Conservation (phyloP, 2,329 filamentous ascomycete genomes). For the Aspergillus pseudonomiae region DNA sequence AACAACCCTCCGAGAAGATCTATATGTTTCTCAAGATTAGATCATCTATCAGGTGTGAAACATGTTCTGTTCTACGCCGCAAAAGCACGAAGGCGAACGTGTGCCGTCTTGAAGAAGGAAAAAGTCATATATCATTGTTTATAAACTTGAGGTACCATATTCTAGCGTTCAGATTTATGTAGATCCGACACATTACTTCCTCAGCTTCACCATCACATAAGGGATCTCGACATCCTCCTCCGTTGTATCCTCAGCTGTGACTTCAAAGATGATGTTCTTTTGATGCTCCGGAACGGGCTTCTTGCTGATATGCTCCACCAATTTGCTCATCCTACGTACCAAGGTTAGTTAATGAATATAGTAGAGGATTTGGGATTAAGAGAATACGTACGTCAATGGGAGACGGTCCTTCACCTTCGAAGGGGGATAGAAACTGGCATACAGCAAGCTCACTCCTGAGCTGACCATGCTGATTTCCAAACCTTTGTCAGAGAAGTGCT, state of each 20-base stretch:
- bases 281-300: conserved; percentile 89
- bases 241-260: conserved; percentile 84
- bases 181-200: conserved; percentile 33
- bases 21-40: not conserved
- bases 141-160: not conserved
- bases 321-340: conserved; percentile 72
- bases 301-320: conserved; percentile 87
- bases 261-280: conserved; percentile 95
- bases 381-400: conserved; percentile 63
- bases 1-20: too few relatives aligned
- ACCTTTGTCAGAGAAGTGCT: conserved; percentile 78
- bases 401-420: conserved; percentile 83
- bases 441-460: conserved; percentile 93
- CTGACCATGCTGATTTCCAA: conserved; percentile 89
- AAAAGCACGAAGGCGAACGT: not conserved
- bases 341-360: conserved; percentile 30
- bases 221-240: conserved; percentile 97
- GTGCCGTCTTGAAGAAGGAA: conserved; percentile 1
- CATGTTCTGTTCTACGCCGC: not conserved
- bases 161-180: conserved; percentile 14
- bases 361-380: not conserved
- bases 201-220: conserved; percentile 86
- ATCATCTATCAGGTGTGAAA: not conserved
- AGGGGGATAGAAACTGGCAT: conserved; percentile 87
- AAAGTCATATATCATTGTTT: conserved; percentile 16